These are phyloP conservation scores for Millerozyma miso DNA, from an alignment of 805 yeast genomes.

Conservation along the genomic window DNA sequence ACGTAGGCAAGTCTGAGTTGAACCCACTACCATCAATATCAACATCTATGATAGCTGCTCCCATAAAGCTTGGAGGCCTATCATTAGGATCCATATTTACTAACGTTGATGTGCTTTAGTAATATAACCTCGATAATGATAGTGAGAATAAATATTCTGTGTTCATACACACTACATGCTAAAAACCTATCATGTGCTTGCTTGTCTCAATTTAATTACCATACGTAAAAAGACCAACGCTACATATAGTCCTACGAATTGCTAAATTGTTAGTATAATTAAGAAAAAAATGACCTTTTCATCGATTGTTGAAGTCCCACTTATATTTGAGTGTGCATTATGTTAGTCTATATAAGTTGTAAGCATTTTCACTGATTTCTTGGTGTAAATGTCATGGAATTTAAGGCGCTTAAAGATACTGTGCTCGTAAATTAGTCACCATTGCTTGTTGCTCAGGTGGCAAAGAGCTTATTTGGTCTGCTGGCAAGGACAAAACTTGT, in stretches of 20 bases:
- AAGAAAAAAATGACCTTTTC: no score
- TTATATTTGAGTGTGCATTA: no score
- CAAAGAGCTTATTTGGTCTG: constrained; percentile 45
- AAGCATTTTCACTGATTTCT: no score
- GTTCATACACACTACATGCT: no score
- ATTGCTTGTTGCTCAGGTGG: constrained; percentile 51
- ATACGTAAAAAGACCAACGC: no score
- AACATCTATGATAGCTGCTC: constrained; percentile 17
- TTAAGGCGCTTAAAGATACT: constrained; percentile 35
- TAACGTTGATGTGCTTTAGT: no score
- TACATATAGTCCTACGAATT: no score
- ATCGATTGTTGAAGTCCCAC: no score
- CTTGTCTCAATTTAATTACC: no score
- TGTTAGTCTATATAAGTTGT: background rate
- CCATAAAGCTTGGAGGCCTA: constrained; percentile 7
- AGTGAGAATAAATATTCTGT: no score
- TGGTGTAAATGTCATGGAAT: background rate
- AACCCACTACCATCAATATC: constrained; percentile 13
- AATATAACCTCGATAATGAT: background rate
- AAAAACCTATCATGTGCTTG: no score
- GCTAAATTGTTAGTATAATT: no score
- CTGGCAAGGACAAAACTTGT: constrained; percentile 48
- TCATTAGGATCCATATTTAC: constrained; percentile 7
- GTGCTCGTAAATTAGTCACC: constrained; percentile 53
- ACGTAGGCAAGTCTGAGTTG: constrained; percentile 23